Base-by-base conservation (phyloP, 345 rosid genomes). In the Hibiscus trionum region DNA sequence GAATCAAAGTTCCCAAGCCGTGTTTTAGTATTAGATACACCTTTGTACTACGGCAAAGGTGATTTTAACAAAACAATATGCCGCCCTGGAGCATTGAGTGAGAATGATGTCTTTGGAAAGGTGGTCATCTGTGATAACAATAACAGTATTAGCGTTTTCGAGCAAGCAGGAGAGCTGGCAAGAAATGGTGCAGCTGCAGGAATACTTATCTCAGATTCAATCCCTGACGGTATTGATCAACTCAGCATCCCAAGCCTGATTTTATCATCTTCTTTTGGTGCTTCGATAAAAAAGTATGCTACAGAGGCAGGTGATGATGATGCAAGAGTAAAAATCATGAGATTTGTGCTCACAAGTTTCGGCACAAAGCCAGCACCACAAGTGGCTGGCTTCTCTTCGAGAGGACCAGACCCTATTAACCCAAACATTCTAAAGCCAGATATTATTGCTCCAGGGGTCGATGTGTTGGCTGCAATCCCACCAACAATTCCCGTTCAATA, bases 361-460 rank as follows among this genome's bases (percentile, higher is more conserved):
- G 52, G 52, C 12, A 19, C 50, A 2, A 46, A 46, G 33, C 60
- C 72, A 26, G 59, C 72, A 60, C 68, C 59, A 46, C 26, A 72
- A 47, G 68, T 72, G 10, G 75, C 75, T 21, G 4, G 1, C 1
- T 72, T 72, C 60, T 72, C 75, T 3, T 72, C 68, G 0, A 61
- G 17, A 14, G 75, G 75, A 46, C 75, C 68, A 8, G 58, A 72
- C 7, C 67, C 75, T 7, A 8, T 72, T 11, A 60, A 44, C 27
- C 69, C 69, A 5, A 9, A 4, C 26, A 29, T 69, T 63, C 15
- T 47, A 44, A 61, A 35, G 19, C 85, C 58, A 42, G 62, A 72
- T 64, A 57, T 75, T 29, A 3, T 72, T 69, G 66, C 76, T 58
- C 52, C 73, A 58, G 73, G 85, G 71, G 49, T 71, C 35, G 29